Base-by-base conservation (phyloP, 2,329 filamentous ascomycete genomes). In the Fragosphaeria purpurea region DNA sequence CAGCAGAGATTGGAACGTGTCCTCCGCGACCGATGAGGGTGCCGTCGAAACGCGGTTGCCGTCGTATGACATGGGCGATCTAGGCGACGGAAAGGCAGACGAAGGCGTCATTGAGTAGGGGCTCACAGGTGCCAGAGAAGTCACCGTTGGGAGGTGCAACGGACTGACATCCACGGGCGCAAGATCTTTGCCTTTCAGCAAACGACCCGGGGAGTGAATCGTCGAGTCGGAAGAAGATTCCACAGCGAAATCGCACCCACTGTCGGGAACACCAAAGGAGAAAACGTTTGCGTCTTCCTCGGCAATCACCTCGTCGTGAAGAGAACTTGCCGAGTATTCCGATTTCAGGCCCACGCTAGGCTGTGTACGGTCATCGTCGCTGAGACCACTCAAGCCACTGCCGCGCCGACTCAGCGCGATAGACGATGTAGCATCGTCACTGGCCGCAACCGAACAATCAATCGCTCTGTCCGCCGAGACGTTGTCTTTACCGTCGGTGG, bases 1-100 rank as follows among this genome's bases (percentile, higher is more conserved):
- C 6, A 86, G 71, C 35, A 86, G 70, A 3, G 85, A 88, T 52
- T 82, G 81, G 62, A 86, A 83, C 39, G 80, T 83, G 56, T 85
- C 85, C 55, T 89, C 86, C 1, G 79, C 77, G 42, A 84, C 71
- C 0, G 85, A 89, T 1, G 86, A 90, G 6, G 84, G 80, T 3
- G 86, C 82, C 2, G 86, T 89, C 6, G 85, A 86, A 33, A 88
- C 77, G 22, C 83, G 77, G 48, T 86, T 82, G 1, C 79, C 79
- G 55, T 90, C 86, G 50, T 86, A 82, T 4, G 80, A 82, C 65
- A 86, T 71, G 52, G 82, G 72, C 53, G 83, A 77, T 48, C 84
- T 78, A 0, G 85, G 86, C 5, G 85, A 88, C 1, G 85, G 76
- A 61, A 82, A 75, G 7, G 50, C 50, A 0, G 85, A 85, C 0